Conservation (phyloP, 2,329 filamentous ascomycete genomes). For the Pseudopyricularia javanii region DNA sequence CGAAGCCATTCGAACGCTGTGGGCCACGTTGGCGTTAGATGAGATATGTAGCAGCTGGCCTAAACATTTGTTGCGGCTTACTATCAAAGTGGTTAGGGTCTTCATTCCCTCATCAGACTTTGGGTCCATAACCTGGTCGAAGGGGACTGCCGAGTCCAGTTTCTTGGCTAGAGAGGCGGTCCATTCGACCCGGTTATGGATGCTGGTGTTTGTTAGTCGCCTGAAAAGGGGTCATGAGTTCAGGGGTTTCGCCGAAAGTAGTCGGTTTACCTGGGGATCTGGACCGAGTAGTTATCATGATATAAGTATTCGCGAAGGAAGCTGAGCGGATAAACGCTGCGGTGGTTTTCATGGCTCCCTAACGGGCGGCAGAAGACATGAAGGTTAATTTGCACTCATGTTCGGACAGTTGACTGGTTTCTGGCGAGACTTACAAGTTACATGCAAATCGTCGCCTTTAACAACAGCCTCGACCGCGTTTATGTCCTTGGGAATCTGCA, state of each 20-base stretch:
- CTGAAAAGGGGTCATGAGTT: neutral
- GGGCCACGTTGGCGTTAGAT: neutral
- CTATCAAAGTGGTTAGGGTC: conserved; percentile 50
- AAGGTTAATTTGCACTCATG: neutral
- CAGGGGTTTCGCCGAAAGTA: neutral
- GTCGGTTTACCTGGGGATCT: conserved; percentile 18
- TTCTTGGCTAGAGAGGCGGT: conserved; percentile 17
- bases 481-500: conserved; percentile 33
- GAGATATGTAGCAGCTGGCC: neutral
- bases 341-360: conserved; percentile 59
- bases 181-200: neutral
- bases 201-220: neutral
- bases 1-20: conserved; percentile 61
- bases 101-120: conserved; percentile 40
- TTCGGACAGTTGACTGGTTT: neutral
- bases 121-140: conserved; percentile 43
- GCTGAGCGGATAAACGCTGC: conserved; percentile 52
- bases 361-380: neutral
- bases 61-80: neutral
- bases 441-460: conserved; percentile 23
- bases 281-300: conserved; percentile 17
- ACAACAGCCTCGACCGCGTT: conserved; percentile 17
- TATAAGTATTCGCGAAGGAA: conserved; percentile 42
- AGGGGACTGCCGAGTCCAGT: conserved; percentile 46
- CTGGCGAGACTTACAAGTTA: conserved; percentile 32